Percentiles rank a stretch among this genome's conserved stretches.
Conservation (phyloP, 1,284 basidiomycete genomes). For the Crepidotus sp. region DNA sequence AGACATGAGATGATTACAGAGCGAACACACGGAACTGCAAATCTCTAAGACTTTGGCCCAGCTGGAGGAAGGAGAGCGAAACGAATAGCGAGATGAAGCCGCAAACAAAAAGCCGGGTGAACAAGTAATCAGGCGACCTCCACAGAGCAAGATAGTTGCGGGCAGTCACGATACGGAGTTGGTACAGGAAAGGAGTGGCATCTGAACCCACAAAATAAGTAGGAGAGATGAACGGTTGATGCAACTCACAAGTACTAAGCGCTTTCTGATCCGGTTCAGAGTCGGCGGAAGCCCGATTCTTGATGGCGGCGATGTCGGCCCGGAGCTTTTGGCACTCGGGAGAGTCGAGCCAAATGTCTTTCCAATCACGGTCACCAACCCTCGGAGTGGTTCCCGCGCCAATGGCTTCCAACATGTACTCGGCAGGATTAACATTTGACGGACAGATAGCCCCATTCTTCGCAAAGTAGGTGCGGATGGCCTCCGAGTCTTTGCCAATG, state of each 20-base stretch:
- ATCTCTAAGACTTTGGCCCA: constrained; percentile 53
- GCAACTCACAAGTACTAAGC: constrained; percentile 37
- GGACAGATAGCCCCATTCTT: constrained; percentile 57
- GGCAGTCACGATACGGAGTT: constrained; percentile 65
- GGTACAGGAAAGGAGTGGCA: constrained; percentile 72
- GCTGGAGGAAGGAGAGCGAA: constrained; percentile 77
- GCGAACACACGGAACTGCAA: constrained; percentile 82
- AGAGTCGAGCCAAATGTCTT: constrained; percentile 62
- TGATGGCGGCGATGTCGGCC: constrained; percentile 38
- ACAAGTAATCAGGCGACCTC: constrained; percentile 77
- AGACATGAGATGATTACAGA: constrained; percentile 29
- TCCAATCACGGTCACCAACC: constrained; percentile 68
- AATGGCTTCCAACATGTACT: constrained; percentile 63
- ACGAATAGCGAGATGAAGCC: constrained; percentile 72
- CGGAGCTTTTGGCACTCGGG: constrained; percentile 33
- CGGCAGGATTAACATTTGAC: constrained; percentile 50
- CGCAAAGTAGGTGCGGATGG: constrained; percentile 64
- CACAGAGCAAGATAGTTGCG: constrained; percentile 75
- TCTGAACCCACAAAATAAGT: constrained; percentile 30
- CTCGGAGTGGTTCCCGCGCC: constrained; percentile 63
- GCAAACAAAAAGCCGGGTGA: constrained; percentile 76
- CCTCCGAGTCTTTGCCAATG: constrained; percentile 56
- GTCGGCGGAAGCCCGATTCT: constrained; percentile 31
- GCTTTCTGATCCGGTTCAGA: constrained; percentile 30
- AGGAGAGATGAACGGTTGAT: background rate